Evolutionary conservation across 2,329 filamentous ascomycete species (phyloP).

Genomic region (Beauveria asiatica): DNA sequence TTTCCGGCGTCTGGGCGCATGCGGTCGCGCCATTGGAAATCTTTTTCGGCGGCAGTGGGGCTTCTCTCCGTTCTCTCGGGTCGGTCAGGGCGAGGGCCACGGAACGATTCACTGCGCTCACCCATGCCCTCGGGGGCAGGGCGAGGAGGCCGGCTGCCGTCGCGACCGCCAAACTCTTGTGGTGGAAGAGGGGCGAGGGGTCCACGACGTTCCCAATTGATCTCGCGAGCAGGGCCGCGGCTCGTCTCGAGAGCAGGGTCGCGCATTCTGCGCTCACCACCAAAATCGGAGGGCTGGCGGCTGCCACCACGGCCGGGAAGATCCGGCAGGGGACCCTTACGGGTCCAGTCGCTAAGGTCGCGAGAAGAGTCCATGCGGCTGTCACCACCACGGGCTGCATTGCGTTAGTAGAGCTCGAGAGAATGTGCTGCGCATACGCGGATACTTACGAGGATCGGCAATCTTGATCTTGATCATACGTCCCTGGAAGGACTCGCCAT

Average conservation of each 20-base stretch:
- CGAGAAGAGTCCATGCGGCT: conserved; percentile 54
- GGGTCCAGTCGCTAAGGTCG: conserved; percentile 84
- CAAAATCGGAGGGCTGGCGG: conserved; percentile 42
- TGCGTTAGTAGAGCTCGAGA: conserved; percentile 25
- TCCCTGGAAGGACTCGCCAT: conserved; percentile 75
- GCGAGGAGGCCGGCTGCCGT: conserved; percentile 44
- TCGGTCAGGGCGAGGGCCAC: conserved; percentile 57
- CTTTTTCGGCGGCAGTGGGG: conserved; percentile 82
- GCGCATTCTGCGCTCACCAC: conserved; percentile 53
- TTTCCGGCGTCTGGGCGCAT: conserved; percentile 74
- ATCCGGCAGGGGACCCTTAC: conserved; percentile 81
- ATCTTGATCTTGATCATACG: conserved; percentile 89
- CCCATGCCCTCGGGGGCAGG: conserved; percentile 44
- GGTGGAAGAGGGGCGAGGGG: conserved; percentile 67
- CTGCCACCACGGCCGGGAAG: conserved; percentile 44
- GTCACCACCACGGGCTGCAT: conserved; percentile 72
- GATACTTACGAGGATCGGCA: conserved; percentile 82
- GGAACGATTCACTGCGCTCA: conserved; percentile 47
- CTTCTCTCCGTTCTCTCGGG: conserved; percentile 57
- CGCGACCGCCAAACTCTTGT: conserved; percentile 44
- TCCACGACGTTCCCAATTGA: conserved; percentile 92
- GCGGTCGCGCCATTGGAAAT: conserved; percentile 84
- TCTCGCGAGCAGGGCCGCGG: conserved; percentile 50
- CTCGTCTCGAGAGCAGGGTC: conserved; percentile 53
- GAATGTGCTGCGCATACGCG: background rate